Evolutionary conservation across 2,329 filamentous ascomycete species (phyloP).

Genomic region (Claviceps purpurea): DNA sequence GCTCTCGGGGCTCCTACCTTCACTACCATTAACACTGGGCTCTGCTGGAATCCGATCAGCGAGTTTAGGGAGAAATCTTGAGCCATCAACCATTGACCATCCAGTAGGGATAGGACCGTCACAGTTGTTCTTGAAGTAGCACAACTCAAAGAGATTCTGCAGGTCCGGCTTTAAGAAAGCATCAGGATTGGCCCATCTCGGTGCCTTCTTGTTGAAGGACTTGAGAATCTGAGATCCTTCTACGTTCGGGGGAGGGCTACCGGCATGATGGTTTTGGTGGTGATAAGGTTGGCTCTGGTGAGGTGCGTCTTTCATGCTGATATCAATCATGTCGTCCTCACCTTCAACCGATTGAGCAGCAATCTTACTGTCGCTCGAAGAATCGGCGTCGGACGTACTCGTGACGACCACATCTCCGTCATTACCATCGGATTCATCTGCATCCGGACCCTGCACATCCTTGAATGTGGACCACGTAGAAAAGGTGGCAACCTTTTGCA

Average conservation of each 20-base stretch:
- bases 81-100: conserved; percentile 49
- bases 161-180: conserved; percentile 48
- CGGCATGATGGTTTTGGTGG: neutral
- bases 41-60: conserved; percentile 30
- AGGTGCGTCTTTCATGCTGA: conserved; percentile 65
- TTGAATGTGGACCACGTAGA: conserved; percentile 56
- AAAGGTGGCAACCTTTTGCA: conserved; percentile 62
- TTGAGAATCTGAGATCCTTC: conserved; percentile 21
- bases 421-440: conserved; percentile 35
- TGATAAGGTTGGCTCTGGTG: neutral
- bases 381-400: conserved; percentile 49
- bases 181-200: conserved; percentile 37
- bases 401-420: conserved; percentile 60
- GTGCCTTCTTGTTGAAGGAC: conserved; percentile 35
- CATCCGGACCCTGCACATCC: conserved; percentile 31
- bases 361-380: conserved; percentile 56
- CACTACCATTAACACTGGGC: conserved; percentile 30
- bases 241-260: conserved; percentile 11
- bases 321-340: conserved; percentile 82
- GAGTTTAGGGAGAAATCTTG: conserved; percentile 41
- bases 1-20: conserved; percentile 34
- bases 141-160: conserved; percentile 65
- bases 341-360: conserved; percentile 69
- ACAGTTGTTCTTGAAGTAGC: conserved; percentile 42
- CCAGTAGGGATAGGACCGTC: conserved; percentile 55